Percentiles rank a stretch among this genome's conserved stretches.
These are phyloP conservation scores for Teunomyces stri DNA, from an alignment of 805 yeast species.

Conservation along the genomic window DNA sequence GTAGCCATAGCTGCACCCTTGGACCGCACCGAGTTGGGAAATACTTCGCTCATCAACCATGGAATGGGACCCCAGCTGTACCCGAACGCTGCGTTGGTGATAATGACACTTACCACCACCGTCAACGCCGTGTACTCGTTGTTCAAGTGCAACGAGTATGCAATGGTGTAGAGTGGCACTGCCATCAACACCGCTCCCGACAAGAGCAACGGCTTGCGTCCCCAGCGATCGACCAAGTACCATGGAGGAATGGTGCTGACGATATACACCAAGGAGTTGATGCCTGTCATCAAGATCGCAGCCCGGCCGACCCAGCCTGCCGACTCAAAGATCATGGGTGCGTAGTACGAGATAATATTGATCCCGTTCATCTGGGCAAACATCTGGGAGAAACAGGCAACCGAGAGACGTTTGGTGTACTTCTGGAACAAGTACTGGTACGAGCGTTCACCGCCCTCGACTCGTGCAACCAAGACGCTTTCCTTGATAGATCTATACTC, in stretches of 20 bases:
- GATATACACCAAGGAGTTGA: slow-evolving; percentile 43
- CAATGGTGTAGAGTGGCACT: slow-evolving; percentile 58
- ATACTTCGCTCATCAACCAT: slow-evolving; percentile 85
- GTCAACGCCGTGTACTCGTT: slow-evolving; percentile 55
- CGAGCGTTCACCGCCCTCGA: slow-evolving; percentile 74
- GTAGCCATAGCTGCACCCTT: slow-evolving; percentile 90
- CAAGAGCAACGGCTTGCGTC: slow-evolving; percentile 78
- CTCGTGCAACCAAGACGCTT: slow-evolving; percentile 66
- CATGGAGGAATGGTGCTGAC: slow-evolving; percentile 81
- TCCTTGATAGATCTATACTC: slow-evolving; percentile 84
- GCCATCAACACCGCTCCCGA: slow-evolving; percentile 84
- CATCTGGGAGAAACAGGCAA: slow-evolving; percentile 87
- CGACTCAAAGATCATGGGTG: slow-evolving; percentile 89
- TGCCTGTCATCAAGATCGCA: slow-evolving; percentile 89
- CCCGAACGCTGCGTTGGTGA: slow-evolving; percentile 83
- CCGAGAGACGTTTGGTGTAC: slow-evolving; percentile 73
- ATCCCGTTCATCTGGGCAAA: slow-evolving; percentile 94
- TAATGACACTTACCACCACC: slow-evolving; percentile 74
- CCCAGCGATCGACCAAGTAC: slow-evolving; percentile 89
- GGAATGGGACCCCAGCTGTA: slow-evolving; percentile 94
- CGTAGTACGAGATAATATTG: slow-evolving; percentile 88
- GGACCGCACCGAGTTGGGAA: slow-evolving; percentile 81
- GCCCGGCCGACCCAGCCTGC: slow-evolving; percentile 92
- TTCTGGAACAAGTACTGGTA: slow-evolving; percentile 73
- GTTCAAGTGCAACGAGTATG: slow-evolving; percentile 46